Evolutionary conservation across 2,329 filamentous ascomycete species (phyloP).

Genomic region (Bipolaris gigantea): DNA sequence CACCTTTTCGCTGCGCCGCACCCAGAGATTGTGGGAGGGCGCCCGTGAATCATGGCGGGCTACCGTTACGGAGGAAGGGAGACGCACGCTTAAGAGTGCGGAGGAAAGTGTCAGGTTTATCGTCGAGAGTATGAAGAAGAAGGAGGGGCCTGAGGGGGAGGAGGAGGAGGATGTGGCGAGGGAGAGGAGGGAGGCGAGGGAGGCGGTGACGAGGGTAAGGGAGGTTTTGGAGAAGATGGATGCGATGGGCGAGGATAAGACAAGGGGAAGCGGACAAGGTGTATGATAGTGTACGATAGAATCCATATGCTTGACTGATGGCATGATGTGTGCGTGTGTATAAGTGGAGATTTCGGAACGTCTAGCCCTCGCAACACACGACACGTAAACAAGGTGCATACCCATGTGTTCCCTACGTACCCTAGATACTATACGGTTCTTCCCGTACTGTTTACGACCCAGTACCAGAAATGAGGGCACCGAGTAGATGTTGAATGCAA

Average conservation of each 20-base stretch:
- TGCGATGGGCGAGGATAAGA: neutral
- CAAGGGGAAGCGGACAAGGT: neutral
- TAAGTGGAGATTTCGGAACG: too few relatives aligned
- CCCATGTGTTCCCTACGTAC: too few relatives aligned
- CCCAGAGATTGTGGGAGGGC: constrained; percentile 62
- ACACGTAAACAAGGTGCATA: too few relatives aligned
- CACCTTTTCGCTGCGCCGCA: constrained; percentile 58
- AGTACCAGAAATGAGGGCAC: too few relatives aligned
- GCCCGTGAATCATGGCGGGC: constrained; percentile 57
- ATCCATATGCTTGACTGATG: too few relatives aligned
- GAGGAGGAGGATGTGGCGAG: constrained; percentile 42
- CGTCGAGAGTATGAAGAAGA: constrained; percentile 50
- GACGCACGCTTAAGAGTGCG: constrained; percentile 57
- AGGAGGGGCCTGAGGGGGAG: constrained; percentile 31
- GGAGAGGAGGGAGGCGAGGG: constrained; percentile 47
- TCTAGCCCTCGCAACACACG: too few relatives aligned
- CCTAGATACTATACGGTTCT: too few relatives aligned
- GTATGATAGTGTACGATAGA: constrained; percentile 5
- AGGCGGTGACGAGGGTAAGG: constrained; percentile 51
- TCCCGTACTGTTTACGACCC: too few relatives aligned
- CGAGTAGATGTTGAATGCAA: too few relatives aligned
- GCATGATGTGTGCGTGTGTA: too few relatives aligned
- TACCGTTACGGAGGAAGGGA: constrained; percentile 59
- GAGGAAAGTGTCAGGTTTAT: constrained; percentile 54
- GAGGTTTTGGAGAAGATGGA: constrained; percentile 48